Base-by-base conservation (phyloP, 495 filamentous ascomycete species). In the Amorphotheca resinae region DNA sequence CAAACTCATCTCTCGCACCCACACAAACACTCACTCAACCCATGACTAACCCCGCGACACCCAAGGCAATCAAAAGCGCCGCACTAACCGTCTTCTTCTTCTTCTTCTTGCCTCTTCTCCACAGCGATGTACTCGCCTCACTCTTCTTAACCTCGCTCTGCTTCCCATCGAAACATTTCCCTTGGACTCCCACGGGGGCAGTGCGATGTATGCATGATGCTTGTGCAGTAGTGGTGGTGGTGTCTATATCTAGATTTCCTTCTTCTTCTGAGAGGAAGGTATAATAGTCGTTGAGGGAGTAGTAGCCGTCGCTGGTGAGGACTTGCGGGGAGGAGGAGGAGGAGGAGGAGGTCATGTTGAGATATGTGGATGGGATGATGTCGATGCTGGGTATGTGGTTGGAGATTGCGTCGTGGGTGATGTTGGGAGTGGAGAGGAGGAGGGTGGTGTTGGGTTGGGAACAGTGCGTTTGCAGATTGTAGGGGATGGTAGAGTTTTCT, bases 61-160 rank as follows among this genome's bases (percentile, higher is more conserved):
- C 34, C 34, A 37, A 20, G n/a, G 34, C 34, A 21, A 37, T 37
- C 34, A 37, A 37, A 8, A 37, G 15, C 17, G 14, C 34, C 6
- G 34, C 34, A 15, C 14, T 17, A 20, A 37, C 14, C 2, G 34
- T 37, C 18, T 37, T 37, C 34, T 37, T 37, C 11, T 37, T 20
- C 14, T 15, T 37, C 34, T 33, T 33, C 11, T 33, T 33, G n/a
- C 25, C 5, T 5, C 5, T 5, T 11, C 11, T 28, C 25, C 25
- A 28, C 5, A 5, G 11, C 25, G 11, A 5, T 5, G 5, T 28
- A 11, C 25, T 28, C 11, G 5, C 25, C 25, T 28, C 25, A 28
- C 25, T 28, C 11, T 5, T 28, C 25, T 5, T 11, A 28, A 28
- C 25, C 11, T 28, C 11, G 25, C 25, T 11, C n/a, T n/a, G n/a